These are phyloP conservation scores for Mortierella alpina DNA, from an alignment of 192 early-diverging fungal genomes.

Conservation along the genomic window DNA sequence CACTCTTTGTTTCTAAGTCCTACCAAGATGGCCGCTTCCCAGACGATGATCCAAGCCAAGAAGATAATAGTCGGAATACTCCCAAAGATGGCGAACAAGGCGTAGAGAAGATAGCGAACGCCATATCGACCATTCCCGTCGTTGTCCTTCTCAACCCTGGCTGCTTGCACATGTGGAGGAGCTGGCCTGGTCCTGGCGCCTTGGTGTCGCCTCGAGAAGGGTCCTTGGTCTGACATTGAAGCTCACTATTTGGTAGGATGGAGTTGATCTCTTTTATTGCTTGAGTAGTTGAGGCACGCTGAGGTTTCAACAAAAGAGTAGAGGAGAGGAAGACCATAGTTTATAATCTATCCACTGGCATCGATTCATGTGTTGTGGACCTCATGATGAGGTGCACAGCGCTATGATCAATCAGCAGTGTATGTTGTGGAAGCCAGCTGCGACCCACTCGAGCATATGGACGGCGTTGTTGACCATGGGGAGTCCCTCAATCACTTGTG, in stretches of 20 bases:
- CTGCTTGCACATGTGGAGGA: background rate
- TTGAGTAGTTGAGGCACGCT: no score
- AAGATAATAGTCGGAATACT: constrained; percentile 13
- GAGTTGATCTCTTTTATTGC: no score
- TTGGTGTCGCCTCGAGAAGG: no score
- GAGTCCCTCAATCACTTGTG: background rate
- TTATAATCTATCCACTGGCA: no score
- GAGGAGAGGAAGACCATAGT: no score
- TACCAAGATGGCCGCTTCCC: constrained; percentile 13
- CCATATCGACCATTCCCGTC: background rate
- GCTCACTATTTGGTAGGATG: no score
- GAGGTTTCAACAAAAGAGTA: no score
- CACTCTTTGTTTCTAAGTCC: background rate
- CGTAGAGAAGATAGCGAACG: background rate
- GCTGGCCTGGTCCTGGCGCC: no score
- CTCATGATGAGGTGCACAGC: no score
- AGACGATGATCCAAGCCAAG: constrained; percentile 13
- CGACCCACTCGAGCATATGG: constrained; percentile 8
- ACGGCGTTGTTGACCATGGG: constrained; percentile 9
- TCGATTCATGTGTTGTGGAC: no score
- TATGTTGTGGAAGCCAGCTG: background rate
- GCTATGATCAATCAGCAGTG: no score
- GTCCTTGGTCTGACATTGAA: no score
- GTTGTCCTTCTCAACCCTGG: background rate
- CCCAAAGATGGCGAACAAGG: background rate